Base-by-base conservation (phyloP, 1,284 basidiomycete genomes). In the Flammula alnicola region DNA sequence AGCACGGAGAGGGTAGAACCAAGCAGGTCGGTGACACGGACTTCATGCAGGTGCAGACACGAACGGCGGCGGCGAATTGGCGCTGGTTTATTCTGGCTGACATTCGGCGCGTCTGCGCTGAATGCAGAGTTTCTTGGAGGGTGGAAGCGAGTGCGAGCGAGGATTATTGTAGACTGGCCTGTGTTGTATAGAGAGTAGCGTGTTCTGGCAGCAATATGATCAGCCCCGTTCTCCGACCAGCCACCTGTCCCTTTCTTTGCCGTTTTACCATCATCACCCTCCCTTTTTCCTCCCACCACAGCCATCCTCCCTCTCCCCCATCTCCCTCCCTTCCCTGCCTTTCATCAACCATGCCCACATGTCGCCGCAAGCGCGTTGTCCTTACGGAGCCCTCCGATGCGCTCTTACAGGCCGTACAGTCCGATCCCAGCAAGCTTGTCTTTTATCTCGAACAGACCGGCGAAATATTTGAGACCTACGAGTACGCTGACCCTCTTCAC, bases 401-500 rank as follows among this genome's bases (percentile, higher is more conserved):
- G 62, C 83, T 88, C 67, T 76, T 88, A 55, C 78, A 81, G 55
- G 78, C 80, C 51, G 77, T 78, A 59, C 77, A 81, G 69, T 70
- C 79, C 40, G 80, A 85, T 73, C 80, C 81, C 39, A 75, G 78
- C 69, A 85, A 77, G 65, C 84, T 89, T 63, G 93, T 95, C 67
- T 97, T 86, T 74, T 94, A 91, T 75, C 86, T 98, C 64, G 76
- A 84, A 53, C 86, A 93, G 70, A 97, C 95, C 3, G 95, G 94
- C 62, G 95, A 98, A 80, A 90, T 97, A 68, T 98, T 98, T 67
- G 86, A 93, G 57, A 86, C 86, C 63, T 97, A 96, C 66, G 93
- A 96, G 93, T 95, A 66, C 67, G 90, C 80, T 48, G 52, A 49
- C 46, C 47, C 26, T n/a, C n/a, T 17, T 44, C 53, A 45, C 49